These are phyloP conservation scores for Cordyceps sp. DNA, from an alignment of 2,329 filamentous ascomycete species.

Conservation along the genomic window DNA sequence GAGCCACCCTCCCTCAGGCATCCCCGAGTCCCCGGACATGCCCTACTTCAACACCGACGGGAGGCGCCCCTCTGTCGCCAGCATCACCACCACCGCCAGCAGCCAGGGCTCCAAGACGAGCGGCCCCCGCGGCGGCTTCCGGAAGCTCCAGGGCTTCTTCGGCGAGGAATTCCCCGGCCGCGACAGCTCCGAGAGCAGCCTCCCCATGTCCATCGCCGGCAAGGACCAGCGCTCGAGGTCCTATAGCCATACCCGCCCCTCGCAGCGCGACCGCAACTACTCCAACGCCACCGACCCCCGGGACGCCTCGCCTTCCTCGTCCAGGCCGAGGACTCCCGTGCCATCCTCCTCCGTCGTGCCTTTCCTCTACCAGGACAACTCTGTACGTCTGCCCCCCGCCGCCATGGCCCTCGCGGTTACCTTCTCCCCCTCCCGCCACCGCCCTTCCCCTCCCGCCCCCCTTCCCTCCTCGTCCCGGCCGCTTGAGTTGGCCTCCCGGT, in stretches of 20 bases:
- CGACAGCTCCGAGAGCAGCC: slow-evolving; percentile 58
- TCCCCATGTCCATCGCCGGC: slow-evolving; percentile 28
- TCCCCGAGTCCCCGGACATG: slow-evolving; percentile 43
- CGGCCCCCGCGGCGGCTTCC: slow-evolving; percentile 52
- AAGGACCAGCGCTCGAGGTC: slow-evolving; percentile 49
- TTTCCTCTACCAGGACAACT: slow-evolving; percentile 78
- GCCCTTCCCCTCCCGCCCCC: slow-evolving; percentile 5
- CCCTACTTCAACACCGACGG: slow-evolving; percentile 47
- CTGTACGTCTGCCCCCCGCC: slow-evolving; percentile 34
- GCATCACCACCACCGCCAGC: slow-evolving; percentile 54
- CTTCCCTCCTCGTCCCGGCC: slow-evolving; percentile 1
- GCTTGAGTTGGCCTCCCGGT: too few relatives aligned
- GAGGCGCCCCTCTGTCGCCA: slow-evolving; percentile 73
- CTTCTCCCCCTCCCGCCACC: slow-evolving; percentile 4
- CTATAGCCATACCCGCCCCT: slow-evolving; percentile 39
- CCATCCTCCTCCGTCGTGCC: slow-evolving; percentile 88
- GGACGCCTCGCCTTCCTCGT: slow-evolving; percentile 59
- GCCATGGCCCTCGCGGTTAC: too few relatives aligned
- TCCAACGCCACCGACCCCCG: slow-evolving; percentile 59
- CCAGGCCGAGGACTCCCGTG: slow-evolving; percentile 68
- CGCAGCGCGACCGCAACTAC: slow-evolving; percentile 60
- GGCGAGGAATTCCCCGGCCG: slow-evolving; percentile 69
- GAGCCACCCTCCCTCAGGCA: slow-evolving; percentile 15
- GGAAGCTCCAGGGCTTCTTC: slow-evolving; percentile 82
- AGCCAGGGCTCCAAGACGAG: slow-evolving; percentile 69